These are phyloP conservation scores for Fusarium bulbicola DNA, from an alignment of 2,329 filamentous ascomycete species.

Conservation along the genomic window DNA sequence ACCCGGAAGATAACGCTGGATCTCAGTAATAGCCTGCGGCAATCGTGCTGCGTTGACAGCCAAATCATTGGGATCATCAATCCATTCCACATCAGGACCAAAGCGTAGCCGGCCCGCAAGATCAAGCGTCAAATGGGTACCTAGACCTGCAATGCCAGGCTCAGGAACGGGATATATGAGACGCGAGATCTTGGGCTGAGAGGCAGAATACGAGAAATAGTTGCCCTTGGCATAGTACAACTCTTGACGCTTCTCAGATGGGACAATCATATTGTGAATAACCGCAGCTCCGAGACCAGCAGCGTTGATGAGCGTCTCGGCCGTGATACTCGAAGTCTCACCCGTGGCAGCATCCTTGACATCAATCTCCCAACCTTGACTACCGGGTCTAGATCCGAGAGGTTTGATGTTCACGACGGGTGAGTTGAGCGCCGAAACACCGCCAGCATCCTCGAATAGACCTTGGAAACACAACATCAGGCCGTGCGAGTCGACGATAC, in stretches of 20 bases:
- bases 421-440: conserved; percentile 76
- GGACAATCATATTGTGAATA: conserved; percentile 84
- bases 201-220: conserved; percentile 85
- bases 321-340: conserved; percentile 68
- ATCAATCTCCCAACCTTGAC: conserved; percentile 74
- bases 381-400: conserved; percentile 54
- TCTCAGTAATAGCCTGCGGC: conserved; percentile 74
- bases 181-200: conserved; percentile 70
- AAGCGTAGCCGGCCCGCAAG: conserved; percentile 86
- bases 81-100: conserved; percentile 96
- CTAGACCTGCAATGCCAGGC: conserved; percentile 83
- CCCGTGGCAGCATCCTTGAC: conserved; percentile 58
- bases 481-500: conserved; percentile 88
- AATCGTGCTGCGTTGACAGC: conserved; percentile 71
- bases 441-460: conserved; percentile 79
- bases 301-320: conserved; percentile 83
- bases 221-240: conserved; percentile 92
- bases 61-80: conserved; percentile 75
- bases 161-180: conserved; percentile 89
- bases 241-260: conserved; percentile 60
- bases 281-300: conserved; percentile 81
- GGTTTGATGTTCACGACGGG: conserved; percentile 69
- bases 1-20: conserved; percentile 79
- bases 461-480: conserved; percentile 85
- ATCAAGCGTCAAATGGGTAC: conserved; percentile 94